These are phyloP conservation scores for Arabidopsis lyrata DNA, from an alignment of 441 rosid genomes.

Conservation along the genomic window DNA sequence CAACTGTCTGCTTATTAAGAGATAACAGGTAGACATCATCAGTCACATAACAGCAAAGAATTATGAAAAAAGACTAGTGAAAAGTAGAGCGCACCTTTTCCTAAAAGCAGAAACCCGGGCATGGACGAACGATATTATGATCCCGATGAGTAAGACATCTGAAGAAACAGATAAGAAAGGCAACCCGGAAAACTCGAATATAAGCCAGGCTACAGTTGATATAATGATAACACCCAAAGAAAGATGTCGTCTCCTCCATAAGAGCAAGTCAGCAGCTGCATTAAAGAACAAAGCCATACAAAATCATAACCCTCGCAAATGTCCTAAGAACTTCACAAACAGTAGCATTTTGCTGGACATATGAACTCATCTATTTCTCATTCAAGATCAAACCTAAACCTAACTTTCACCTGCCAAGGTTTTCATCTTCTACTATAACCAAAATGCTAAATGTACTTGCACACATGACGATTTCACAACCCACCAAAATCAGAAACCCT, in stretches of 20 bases:
- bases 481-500: constrained; percentile 36
- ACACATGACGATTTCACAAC: neutral
- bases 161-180: constrained; percentile 85
- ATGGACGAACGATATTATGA: constrained; percentile 59
- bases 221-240: constrained; percentile 71
- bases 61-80: constrained; percentile 17
- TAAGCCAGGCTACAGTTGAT: constrained; percentile 85
- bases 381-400: constrained; percentile 28
- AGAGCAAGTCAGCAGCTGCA: constrained; percentile 80
- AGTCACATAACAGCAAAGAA: constrained; percentile 10
- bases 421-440: neutral
- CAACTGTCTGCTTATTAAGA: constrained; percentile 56
- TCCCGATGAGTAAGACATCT: constrained; percentile 70
- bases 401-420: constrained; percentile 27
- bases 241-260: constrained; percentile 73
- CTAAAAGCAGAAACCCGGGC: constrained; percentile 70
- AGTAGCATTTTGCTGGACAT: neutral
- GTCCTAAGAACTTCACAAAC: constrained; percentile 1
- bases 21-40: neutral
- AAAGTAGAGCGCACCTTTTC: constrained; percentile 55
- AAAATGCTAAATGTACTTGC: neutral
- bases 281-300: constrained; percentile 32
- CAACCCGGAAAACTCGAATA: constrained; percentile 77
- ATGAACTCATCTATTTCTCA: neutral
- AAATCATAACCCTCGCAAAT: neutral